Evolutionary conservation across 2,329 filamentous ascomycete species (phyloP).

Genomic region (Passalora sequoiae): DNA sequence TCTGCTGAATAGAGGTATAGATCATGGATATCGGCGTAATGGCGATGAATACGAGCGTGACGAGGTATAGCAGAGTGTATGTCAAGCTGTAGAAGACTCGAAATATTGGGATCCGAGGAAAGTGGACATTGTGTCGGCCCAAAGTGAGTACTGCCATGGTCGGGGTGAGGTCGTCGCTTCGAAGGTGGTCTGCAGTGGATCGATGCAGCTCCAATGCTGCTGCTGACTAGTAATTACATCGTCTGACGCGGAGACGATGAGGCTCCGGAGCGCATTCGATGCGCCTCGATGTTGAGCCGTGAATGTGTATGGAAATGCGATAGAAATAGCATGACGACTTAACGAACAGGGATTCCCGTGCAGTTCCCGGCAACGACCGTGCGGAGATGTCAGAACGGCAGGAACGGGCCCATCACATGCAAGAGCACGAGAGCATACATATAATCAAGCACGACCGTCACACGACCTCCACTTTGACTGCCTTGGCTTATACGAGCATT

Average conservation of each 20-base stretch:
- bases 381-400: too few species aligned
- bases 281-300: too few species aligned
- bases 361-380: too few species aligned
- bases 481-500: too few species aligned
- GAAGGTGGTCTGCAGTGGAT: conserved; percentile 7
- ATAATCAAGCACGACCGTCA: too few species aligned
- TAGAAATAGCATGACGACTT: too few species aligned
- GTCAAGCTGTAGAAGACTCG: conserved; percentile 70
- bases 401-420: too few species aligned
- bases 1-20: conserved; percentile 64
- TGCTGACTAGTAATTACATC: conserved; percentile 4
- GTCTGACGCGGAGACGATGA: neutral
- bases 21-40: conserved; percentile 75
- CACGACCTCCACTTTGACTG: too few species aligned
- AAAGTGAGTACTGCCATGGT: conserved; percentile 15
- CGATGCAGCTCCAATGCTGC: conserved; percentile 5
- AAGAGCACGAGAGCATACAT: too few species aligned
- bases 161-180: conserved; percentile 10
- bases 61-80: conserved; percentile 69
- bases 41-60: conserved; percentile 68
- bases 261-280: neutral
- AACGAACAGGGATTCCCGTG: too few species aligned
- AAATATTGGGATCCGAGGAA: conserved; percentile 56
- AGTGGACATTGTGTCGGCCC: conserved; percentile 23
- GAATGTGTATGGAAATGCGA: too few species aligned